Evolutionary conservation across 768 basidiomycete species (phyloP).

Genomic region (Russula earlei): DNA sequence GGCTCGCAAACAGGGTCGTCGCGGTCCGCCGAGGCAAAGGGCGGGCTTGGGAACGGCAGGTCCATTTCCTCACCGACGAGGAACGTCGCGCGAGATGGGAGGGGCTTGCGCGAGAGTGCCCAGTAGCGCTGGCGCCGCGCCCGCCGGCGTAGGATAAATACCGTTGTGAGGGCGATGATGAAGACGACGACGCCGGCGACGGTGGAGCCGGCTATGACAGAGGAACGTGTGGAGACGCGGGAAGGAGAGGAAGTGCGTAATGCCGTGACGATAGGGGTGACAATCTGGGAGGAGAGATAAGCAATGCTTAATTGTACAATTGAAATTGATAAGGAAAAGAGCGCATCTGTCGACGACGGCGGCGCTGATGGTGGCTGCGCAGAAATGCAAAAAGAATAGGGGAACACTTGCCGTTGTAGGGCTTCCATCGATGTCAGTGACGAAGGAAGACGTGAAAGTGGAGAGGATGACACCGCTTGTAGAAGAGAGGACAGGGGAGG

Average conservation of each 20-base stretch:
- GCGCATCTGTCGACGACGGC: not conserved
- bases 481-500: not conserved
- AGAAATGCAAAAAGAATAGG: not conserved
- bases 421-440: constrained; percentile 8
- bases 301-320: too few species aligned
- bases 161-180: constrained; percentile 1
- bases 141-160: constrained; percentile 13
- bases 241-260: not conserved
- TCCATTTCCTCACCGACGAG: constrained; percentile 17
- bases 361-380: not conserved
- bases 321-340: not conserved
- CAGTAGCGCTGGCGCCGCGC: constrained; percentile 4
- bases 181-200: constrained; percentile 7
- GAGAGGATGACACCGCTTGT: constrained; percentile 2
- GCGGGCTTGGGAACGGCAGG: not conserved
- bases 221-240: not conserved
- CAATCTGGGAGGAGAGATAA: not conserved
- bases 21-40: not conserved
- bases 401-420: constrained; percentile 15
- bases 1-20: constrained; percentile 1
- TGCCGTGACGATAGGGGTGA: constrained; percentile 15
- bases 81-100: constrained; percentile 10
- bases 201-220: constrained; percentile 11
- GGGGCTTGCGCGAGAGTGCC: constrained; percentile 8
- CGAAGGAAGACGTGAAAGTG: constrained; percentile 10